These are phyloP conservation scores for Kwoniella europaea DNA, from an alignment of 768 basidiomycete species.

Conservation along the genomic window DNA sequence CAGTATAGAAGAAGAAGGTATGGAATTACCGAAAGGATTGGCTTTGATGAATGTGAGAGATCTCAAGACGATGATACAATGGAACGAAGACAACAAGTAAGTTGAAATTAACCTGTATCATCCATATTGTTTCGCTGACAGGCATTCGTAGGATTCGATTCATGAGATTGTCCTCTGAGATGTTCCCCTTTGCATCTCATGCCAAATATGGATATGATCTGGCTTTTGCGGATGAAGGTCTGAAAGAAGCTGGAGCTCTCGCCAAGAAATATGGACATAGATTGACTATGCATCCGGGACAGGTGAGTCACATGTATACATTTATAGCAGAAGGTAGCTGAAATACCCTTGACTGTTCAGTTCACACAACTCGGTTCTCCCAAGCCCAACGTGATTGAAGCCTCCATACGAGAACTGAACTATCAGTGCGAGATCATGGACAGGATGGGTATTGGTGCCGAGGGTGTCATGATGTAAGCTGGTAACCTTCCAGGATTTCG, in stretches of 20 bases:
- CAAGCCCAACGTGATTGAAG: conserved; percentile 71
- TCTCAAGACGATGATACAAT: conserved; percentile 72
- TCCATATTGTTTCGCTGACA: conserved; percentile 7
- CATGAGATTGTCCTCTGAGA: conserved; percentile 83
- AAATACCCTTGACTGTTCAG: conserved; percentile 34
- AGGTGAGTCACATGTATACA: conserved; percentile 62
- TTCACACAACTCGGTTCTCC: conserved; percentile 73
- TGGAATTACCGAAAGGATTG: conserved; percentile 80
- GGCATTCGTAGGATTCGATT: conserved; percentile 71
- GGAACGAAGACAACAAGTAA: conserved; percentile 84
- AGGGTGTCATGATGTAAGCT: conserved; percentile 79
- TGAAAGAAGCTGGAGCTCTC: conserved; percentile 69
- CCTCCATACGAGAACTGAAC: conserved; percentile 76
- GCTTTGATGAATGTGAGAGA: conserved; percentile 77
- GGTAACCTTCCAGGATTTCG: neutral
- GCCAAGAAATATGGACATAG: conserved; percentile 75
- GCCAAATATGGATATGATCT: conserved; percentile 78
- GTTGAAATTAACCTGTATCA: conserved; percentile 33
- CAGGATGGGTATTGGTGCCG: conserved; percentile 73
- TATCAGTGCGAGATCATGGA: conserved; percentile 91
- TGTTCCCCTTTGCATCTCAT: conserved; percentile 89
- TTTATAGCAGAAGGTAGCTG: neutral
- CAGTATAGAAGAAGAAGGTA: conserved; percentile 77
- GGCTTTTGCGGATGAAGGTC: conserved; percentile 69
- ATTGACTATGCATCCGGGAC: conserved; percentile 86